Percentiles rank a stretch among this genome's conserved stretches.
Conservation (phyloP, 129 eudicot genomes). For the Chrysanthemum makinoi region DNA sequence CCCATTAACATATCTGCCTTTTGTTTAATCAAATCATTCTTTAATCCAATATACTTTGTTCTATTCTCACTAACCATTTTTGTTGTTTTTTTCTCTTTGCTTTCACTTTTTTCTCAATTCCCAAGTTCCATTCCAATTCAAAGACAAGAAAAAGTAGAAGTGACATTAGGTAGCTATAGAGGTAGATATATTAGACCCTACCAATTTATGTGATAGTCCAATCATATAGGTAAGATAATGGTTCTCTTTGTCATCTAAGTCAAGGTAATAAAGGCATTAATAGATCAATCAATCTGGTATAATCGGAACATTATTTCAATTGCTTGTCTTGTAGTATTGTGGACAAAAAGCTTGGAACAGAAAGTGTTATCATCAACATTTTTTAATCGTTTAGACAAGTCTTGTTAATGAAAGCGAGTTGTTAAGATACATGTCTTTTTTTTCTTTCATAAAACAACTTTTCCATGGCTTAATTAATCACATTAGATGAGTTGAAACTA, state of each 20-base stretch:
- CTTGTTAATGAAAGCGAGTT: neutral
- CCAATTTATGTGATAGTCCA: constrained; percentile 30
- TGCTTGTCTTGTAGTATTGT: constrained; percentile 12
- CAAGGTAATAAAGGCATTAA: constrained; percentile 23
- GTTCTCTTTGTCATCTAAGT: constrained; percentile 34
- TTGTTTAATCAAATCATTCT: constrained; percentile 37
- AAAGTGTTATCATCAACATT: neutral
- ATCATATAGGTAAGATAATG: constrained; percentile 32
- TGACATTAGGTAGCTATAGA: constrained; percentile 29
- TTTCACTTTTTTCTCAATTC: constrained; percentile 33
- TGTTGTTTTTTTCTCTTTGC: constrained; percentile 19
- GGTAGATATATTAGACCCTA: constrained; percentile 27
- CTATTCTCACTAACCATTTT: constrained; percentile 39
- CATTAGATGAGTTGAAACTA: neutral
- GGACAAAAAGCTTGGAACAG: constrained; percentile 8
- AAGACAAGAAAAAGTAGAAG: constrained; percentile 31
- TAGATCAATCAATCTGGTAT: constrained; percentile 18
- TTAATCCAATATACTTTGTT: constrained; percentile 35
- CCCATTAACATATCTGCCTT: constrained; percentile 32
- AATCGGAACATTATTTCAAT: constrained; percentile 17
- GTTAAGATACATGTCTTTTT: neutral
- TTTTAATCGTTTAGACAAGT: constrained; percentile 1
- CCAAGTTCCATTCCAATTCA: constrained; percentile 27
- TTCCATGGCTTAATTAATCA: neutral
- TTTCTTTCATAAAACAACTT: neutral